Percentiles rank a stretch among this genome's conserved stretches.
phyloP scores from a whole-genome alignment of 441 rosid genomes.

The Bruguiera hainesii region DNA sequence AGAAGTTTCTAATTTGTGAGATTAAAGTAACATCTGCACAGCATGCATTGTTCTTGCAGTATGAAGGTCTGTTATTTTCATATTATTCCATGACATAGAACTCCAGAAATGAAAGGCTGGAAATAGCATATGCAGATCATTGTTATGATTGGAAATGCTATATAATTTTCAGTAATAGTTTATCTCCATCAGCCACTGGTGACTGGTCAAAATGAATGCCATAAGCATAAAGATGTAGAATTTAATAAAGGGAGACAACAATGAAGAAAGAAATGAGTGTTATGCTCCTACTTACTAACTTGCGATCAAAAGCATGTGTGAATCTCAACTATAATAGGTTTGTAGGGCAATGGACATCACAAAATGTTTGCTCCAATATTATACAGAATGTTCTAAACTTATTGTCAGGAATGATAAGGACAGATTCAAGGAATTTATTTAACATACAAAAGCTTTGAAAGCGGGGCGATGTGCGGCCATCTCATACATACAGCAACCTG shows the following conservation, averaged over 20 bases:
- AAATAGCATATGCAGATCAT: neutral
- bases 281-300: neutral
- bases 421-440: conserved; percentile 1
- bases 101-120: neutral
- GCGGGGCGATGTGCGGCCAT: conserved; percentile 98
- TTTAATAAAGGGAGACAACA: neutral
- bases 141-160: conserved; percentile 1
- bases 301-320: neutral
- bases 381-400: neutral
- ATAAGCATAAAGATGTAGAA: neutral
- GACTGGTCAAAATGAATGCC: neutral
- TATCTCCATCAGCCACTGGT: neutral
- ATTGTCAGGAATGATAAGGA: neutral
- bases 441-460: conserved; percentile 94
- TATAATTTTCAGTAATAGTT: neutral
- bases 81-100: neutral
- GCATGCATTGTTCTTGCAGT: neutral
- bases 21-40: too few relatives aligned
- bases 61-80: neutral
- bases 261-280: neutral
- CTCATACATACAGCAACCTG: conserved; percentile 97
- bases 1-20: too few relatives aligned
- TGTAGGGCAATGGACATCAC: neutral
- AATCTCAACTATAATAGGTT: neutral
- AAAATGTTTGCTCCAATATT: too few relatives aligned